Conservation (phyloP, 768 basidiomycete species). For the Mycena amicta region DNA sequence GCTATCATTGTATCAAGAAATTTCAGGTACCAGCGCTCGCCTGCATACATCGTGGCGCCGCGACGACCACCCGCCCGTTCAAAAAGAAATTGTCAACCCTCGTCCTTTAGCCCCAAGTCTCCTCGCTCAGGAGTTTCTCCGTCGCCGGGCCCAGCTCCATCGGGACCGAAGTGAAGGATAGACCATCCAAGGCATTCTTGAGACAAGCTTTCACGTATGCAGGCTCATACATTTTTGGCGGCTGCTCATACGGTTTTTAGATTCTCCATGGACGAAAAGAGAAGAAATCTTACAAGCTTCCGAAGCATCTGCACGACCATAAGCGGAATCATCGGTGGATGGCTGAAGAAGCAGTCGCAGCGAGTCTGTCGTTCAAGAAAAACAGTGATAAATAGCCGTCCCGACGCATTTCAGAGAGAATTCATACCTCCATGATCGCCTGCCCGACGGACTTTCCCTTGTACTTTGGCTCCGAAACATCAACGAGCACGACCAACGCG, state of each 20-base stretch:
- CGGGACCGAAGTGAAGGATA: too few species aligned
- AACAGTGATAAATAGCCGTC: too few species aligned
- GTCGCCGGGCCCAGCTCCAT: too few species aligned
- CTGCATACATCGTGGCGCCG: too few species aligned
- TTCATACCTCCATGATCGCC: not conserved
- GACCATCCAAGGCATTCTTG: not conserved
- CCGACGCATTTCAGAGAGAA: not conserved
- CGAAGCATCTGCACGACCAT: not conserved
- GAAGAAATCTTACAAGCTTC: not conserved
- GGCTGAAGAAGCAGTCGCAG: not conserved
- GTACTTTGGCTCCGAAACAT: not conserved
- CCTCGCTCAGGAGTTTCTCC: too few species aligned
- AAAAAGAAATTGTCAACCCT: too few species aligned
- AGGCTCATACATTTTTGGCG: not conserved
- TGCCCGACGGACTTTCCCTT: not conserved
- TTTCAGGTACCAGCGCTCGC: too few species aligned
- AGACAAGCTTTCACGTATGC: not conserved
- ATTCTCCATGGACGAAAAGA: not conserved
- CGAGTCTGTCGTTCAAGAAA: not conserved
- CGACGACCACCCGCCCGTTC: too few species aligned
- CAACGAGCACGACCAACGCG: not conserved
- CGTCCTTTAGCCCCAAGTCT: too few species aligned
- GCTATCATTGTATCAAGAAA: too few species aligned
- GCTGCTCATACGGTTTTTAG: too few species aligned
- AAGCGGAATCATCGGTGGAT: not conserved